These are phyloP conservation scores for Paramyrothecium roridum DNA, from an alignment of 2,329 filamentous ascomycete species.

Conservation along the genomic window DNA sequence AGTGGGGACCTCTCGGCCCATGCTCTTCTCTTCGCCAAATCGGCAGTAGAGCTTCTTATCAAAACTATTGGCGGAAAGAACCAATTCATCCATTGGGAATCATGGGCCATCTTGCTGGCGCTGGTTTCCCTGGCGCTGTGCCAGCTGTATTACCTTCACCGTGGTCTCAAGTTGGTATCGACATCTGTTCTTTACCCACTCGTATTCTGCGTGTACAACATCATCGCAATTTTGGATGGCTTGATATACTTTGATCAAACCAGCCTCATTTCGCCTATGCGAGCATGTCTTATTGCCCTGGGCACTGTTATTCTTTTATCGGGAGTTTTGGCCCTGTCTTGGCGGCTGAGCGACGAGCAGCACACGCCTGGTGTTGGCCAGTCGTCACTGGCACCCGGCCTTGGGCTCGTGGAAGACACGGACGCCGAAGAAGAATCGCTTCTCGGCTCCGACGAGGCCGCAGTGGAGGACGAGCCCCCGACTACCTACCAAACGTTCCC, in stretches of 20 bases:
- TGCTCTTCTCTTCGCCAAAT: slow-evolving; percentile 89
- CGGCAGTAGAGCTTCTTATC: slow-evolving; percentile 90
- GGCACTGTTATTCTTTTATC: slow-evolving; percentile 83
- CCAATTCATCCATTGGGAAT: slow-evolving; percentile 93
- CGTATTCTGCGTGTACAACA: slow-evolving; percentile 98
- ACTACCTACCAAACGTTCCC: slow-evolving; percentile 47
- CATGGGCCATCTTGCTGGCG: slow-evolving; percentile 83
- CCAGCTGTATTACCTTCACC: slow-evolving; percentile 93
- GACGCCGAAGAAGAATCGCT: slow-evolving; percentile 58
- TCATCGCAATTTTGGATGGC: slow-evolving; percentile 94
- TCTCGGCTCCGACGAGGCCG: slow-evolving; percentile 42
- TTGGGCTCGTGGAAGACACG: slow-evolving; percentile 74
- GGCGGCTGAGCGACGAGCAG: slow-evolving; percentile 82
- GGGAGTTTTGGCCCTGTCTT: slow-evolving; percentile 88
- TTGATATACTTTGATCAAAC: slow-evolving; percentile 95
- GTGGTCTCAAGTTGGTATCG: slow-evolving; percentile 89
- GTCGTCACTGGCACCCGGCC: slow-evolving; percentile 74
- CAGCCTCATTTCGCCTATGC: slow-evolving; percentile 70
- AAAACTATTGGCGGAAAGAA: slow-evolving; percentile 82
- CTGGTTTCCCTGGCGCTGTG: slow-evolving; percentile 79
- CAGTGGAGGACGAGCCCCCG: slow-evolving; percentile 36
- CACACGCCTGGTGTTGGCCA: slow-evolving; percentile 57
- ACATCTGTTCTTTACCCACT: slow-evolving; percentile 95
- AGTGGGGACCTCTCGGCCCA: slow-evolving; percentile 94
- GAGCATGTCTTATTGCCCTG: slow-evolving; percentile 78